These are phyloP conservation scores for Rhizophora mangle DNA, from an alignment of 345 rosid genomes.

Conservation along the genomic window DNA sequence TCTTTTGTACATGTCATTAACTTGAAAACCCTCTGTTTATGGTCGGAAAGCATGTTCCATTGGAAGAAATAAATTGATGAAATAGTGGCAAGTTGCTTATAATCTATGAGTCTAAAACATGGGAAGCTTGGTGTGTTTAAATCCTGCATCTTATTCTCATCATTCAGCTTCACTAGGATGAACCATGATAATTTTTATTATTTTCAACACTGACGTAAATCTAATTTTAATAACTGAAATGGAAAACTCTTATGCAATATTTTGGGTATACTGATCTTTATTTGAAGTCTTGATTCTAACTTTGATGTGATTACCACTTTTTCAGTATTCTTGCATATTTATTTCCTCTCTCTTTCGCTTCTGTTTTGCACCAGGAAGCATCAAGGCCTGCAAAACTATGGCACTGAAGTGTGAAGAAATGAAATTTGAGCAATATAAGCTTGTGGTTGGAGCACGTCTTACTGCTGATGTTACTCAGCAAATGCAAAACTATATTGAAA, in stretches of 20 bases:
- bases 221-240: background rate
- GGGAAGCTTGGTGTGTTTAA: too few relatives aligned
- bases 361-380: constrained; percentile 37
- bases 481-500: constrained; percentile 59
- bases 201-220: background rate
- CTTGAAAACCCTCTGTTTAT: too few relatives aligned
- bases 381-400: constrained; percentile 59
- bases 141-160: too few relatives aligned
- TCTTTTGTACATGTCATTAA: too few relatives aligned
- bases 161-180: background rate
- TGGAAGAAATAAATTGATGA: too few relatives aligned
- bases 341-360: background rate
- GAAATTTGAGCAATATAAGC: constrained; percentile 68
- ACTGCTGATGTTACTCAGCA: constrained; percentile 48
- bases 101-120: too few relatives aligned
- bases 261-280: too few relatives aligned
- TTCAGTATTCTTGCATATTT: background rate
- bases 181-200: background rate
- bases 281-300: too few relatives aligned
- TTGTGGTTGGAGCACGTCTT: constrained; percentile 34
- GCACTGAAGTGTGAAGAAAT: constrained; percentile 73
- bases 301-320: too few relatives aligned
- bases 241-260: too few relatives aligned
- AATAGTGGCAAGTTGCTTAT: too few relatives aligned
- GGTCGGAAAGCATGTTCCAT: too few relatives aligned